Evolutionary conservation across 2,329 filamentous ascomycete genomes (phyloP).

Genomic region (Teratosphaeria epicoccoides): DNA sequence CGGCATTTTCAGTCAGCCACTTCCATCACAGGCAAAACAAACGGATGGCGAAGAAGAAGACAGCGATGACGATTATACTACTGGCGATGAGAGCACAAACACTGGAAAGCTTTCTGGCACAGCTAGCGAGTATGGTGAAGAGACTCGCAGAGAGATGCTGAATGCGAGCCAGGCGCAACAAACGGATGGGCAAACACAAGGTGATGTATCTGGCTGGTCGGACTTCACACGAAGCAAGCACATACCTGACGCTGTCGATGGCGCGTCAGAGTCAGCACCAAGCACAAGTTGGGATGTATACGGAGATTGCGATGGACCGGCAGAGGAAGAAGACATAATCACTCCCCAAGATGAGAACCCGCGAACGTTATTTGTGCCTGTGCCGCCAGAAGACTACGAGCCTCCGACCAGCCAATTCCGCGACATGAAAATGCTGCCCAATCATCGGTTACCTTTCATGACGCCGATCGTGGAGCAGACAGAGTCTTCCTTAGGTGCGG

Average conservation of each 20-base stretch:
- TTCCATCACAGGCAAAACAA: conserved; percentile 41
- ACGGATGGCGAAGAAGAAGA: conserved; percentile 50
- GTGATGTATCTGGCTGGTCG: conserved; percentile 67
- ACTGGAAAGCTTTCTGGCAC: conserved; percentile 56
- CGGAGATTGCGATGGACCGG: conserved; percentile 23
- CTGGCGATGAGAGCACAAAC: conserved; percentile 71
- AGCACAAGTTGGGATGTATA: conserved; percentile 27
- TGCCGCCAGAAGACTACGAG: conserved; percentile 78
- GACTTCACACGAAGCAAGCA: conserved; percentile 71
- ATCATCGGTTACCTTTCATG: conserved; percentile 94
- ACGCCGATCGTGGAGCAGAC: conserved; percentile 95
- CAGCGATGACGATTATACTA: conserved; percentile 65
- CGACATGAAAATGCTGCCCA: conserved; percentile 67
- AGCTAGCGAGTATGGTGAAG: conserved; percentile 56
- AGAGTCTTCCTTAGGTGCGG: conserved; percentile 68
- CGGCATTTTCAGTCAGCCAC: conserved; percentile 85
- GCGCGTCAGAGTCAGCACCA: conserved; percentile 24
- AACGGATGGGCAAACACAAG: conserved; percentile 28
- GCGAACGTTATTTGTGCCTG: conserved; percentile 61
- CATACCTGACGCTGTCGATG: conserved; percentile 42
- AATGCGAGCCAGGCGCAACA: conserved; percentile 16
- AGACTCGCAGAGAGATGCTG: conserved; percentile 44
- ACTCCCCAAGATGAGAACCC: conserved; percentile 35
- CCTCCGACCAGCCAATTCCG: conserved; percentile 69
- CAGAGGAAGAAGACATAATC: conserved; percentile 29